Evolutionary conservation across 1,139 yeast genomes (phyloP), one percentile per base, ranked within the genome.

Genomic region (Kodamaea sp.): DNA sequence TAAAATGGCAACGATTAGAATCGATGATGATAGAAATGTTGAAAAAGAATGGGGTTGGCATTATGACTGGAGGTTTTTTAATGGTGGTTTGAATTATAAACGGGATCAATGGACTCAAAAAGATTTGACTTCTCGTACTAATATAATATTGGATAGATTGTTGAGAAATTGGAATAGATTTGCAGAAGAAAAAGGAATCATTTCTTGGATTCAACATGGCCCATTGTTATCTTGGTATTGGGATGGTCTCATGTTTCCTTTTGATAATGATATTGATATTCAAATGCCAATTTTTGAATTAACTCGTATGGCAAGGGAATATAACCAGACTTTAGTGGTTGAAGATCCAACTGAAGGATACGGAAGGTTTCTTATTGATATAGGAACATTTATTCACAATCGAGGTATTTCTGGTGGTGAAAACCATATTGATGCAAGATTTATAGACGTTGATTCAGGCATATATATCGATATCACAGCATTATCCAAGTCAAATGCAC

Each of bases 81-180:
- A 42, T 12, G 58, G 52, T 20, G 54, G 52, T 6, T 44, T 54
- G 20, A 47, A 46, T 31, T 48, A 47, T 31, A 40, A 46, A 9
- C 49, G 53, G 28, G 41, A 41, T 1, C 55, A 52, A 6, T 50
- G 54, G 55, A 38, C 51, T 8, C 38, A 39, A 25, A 45, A 39
- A 2, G 56, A 54, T 29, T 40, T 51, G 9, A 43, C 41, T 4
- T 43, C 38, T 6, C 42, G 56, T 22, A 49, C 52, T 28, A 47
- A 48, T 30, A 59, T 62, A 31, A 63, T 63, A 9, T 52, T 63
- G 37, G 67, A 63, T 33, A 47, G 67, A 29, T 52, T 63, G 32
- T 52, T 63, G 33, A 50, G 68, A 34, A 62, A 61, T 41, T 63
- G 68, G 68, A 58, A 58, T 41, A 50, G 63, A 37, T 63, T 63